Evolutionary conservation across 345 rosid species (phyloP), one percentile per base, ranked within the genome.

Genomic region (Rhodamnia argentea): DNA sequence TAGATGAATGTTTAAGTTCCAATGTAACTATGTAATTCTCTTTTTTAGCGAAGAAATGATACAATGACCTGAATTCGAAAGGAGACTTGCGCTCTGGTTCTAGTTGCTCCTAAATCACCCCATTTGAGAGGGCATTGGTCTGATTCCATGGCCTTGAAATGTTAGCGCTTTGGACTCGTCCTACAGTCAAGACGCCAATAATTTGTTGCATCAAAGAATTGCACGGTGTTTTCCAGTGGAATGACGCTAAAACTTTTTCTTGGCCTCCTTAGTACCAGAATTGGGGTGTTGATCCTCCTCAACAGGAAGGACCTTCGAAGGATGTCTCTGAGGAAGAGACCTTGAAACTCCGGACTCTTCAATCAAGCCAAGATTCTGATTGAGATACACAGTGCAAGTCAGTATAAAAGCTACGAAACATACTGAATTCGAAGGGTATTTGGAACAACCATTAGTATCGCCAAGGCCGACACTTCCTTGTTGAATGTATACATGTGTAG

Each of bases 251-350:
- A 32, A 70, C 26, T 70, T 37, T 40, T 70, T 70, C 32, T 70
- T 2, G 1, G 78, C 26, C 26, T 70, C 78, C 24, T 56, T 47
- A 88, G 55, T 93, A 94, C 97, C 98, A 96, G 90, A 96, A 96
- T 85, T 94, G 93, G 13, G 99, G 99, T 95, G 98, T 83, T 94
- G 98, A 89, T 94, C 98, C 93, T 97, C 99, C 90, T 93, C 94
- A 53, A 88, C 94, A 84, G 99, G 99, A 90, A 92, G 93, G 87
- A 96, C 90, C 89, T 95, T 97, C 55, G 99, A 90, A 87, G 99
- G 96, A 50, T 91, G 97, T 85, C 99, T 92, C 99, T 97, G 92
- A 24, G 99, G 99, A 86, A 97, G 89, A 83, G 95, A 70, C 86
- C 98, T 93, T 12, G 87, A 88, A 87, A 97, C 89, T 86, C 93